Base-by-base conservation (phyloP, 768 basidiomycete genomes). In the Hericium coralloides region DNA sequence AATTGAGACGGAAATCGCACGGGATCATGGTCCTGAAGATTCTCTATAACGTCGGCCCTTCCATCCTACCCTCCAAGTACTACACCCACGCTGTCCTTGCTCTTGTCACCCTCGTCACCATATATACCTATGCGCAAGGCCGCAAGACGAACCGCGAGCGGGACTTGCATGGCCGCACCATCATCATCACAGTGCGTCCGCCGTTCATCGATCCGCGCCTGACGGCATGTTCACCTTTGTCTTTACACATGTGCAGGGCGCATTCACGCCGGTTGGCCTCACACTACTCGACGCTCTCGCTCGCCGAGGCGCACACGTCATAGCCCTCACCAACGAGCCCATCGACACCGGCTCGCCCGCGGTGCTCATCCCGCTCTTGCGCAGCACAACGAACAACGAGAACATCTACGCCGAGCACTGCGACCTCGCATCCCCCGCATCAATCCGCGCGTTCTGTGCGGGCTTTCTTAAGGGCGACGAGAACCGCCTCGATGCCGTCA, bases 341-440 rank as follows among this genome's bases (percentile, higher is more conserved):
- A 72, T 87, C 20, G 76, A 79, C 14, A 76, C 81, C 10, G 69
- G 74, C 8, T 68, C 78, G 23, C 76, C 84, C 2, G 71, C 78
- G n/a, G 75, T 85, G 48, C 74, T 92, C 48, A 70, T 92, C 57
- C 72, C 79, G 9, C 77, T 91, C 54, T 68, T 94, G 25, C 84
- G 89, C 48, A 75, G 77, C 0, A 79, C 83, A 2, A 84, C 84
- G 17, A 78, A 78, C 48, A 94, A 94, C 70, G 82, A 89, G 60
- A 73, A 85, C 54, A 82, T 95, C 55, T 93, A 73, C 66, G 89
- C 87, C 12, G 92, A 94, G 58, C 73, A 87, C 55, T 92, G 89
- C 63, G 85, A 92, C 65, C 70, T 92, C 0, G 57, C 76, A 0
- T 85, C 85, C 0, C 81, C 89, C 0, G 69, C 76, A 0, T 84